Evolutionary conservation across 2,329 filamentous ascomycete genomes (phyloP).

Genomic region (Diaporthe sp.): DNA sequence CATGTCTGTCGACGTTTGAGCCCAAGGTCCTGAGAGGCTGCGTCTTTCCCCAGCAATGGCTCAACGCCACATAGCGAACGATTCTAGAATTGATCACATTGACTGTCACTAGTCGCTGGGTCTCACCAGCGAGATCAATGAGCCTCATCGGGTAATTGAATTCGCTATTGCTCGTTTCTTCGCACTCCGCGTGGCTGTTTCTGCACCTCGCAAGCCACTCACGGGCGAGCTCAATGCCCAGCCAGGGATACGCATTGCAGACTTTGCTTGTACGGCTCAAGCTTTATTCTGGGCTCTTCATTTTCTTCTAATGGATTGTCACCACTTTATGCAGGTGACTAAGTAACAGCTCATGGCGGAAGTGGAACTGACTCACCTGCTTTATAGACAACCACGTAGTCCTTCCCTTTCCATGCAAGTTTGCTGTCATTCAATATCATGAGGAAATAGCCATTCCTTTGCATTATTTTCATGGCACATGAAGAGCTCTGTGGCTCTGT

Average conservation of each 20-base stretch:
- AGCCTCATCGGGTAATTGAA: not conserved
- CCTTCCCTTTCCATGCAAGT: not conserved
- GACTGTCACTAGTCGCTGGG: not conserved
- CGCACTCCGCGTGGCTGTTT: not conserved
- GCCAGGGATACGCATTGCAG: not conserved
- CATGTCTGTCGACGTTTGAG: not conserved
- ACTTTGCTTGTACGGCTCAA: not conserved
- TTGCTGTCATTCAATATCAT: not conserved
- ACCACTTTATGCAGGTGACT: not conserved
- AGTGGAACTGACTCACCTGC: not conserved
- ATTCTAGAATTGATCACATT: not conserved
- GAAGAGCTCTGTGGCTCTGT: not conserved
- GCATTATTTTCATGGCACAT: too few relatives aligned
- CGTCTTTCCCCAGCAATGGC: not conserved
- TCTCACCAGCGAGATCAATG: not conserved
- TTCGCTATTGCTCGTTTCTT: not conserved
- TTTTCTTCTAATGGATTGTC: not conserved
- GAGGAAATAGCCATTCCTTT: not conserved
- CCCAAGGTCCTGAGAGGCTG: not conserved
- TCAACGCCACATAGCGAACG: not conserved
- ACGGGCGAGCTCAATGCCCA: not conserved
- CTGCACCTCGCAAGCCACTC: not conserved
- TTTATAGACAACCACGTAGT: not conserved
- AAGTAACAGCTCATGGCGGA: fast-evolving
- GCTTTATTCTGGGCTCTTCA: not conserved